Conservation (phyloP, 768 basidiomycete genomes). For the Boletus vinaceobasis region DNA sequence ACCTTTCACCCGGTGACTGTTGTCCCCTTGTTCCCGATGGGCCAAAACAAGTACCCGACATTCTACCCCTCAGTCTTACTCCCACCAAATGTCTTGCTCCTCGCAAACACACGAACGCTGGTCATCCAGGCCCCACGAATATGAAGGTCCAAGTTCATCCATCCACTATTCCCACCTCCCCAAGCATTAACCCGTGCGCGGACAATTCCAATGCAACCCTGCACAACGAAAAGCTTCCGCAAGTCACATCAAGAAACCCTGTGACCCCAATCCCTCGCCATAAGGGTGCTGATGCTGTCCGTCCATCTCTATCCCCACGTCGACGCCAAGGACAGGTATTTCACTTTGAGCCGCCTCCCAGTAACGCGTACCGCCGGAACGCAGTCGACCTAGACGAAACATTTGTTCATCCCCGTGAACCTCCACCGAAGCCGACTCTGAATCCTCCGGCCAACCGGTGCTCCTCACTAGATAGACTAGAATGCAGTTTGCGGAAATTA, state of each 20-base stretch:
- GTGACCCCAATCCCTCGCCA: conserved; percentile 9
- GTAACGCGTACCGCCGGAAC: background rate
- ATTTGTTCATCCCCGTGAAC: conserved; percentile 16
- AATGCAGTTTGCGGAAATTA: conserved; percentile 33
- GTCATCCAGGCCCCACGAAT: background rate
- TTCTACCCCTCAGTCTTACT: conserved; percentile 14
- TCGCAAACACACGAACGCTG: conserved; percentile 6
- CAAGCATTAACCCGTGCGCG: background rate
- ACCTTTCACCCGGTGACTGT: background rate
- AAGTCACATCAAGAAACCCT: background rate
- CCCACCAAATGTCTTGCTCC: conserved; percentile 20
- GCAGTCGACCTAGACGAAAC: conserved; percentile 7
- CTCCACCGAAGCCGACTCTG: conserved; percentile 21
- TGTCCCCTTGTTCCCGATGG: background rate
- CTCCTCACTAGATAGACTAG: conserved; percentile 33
- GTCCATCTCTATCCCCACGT: conserved; percentile 5
- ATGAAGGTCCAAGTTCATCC: background rate
- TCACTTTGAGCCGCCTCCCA: conserved; percentile 4
- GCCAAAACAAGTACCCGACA: conserved; percentile 8
- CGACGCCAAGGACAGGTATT: conserved; percentile 30
- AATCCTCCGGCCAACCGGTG: conserved; percentile 15
- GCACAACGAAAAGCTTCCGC: background rate
- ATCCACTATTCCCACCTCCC: background rate
- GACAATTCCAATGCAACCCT: background rate
- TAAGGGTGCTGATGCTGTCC: conserved; percentile 1